A percentile compares a stretch with the other conserved stretches of the same genome.
These are phyloP conservation scores for Rhodomyrtus tomentosa DNA, from an alignment of 345 rosid species.

Conservation along the genomic window DNA sequence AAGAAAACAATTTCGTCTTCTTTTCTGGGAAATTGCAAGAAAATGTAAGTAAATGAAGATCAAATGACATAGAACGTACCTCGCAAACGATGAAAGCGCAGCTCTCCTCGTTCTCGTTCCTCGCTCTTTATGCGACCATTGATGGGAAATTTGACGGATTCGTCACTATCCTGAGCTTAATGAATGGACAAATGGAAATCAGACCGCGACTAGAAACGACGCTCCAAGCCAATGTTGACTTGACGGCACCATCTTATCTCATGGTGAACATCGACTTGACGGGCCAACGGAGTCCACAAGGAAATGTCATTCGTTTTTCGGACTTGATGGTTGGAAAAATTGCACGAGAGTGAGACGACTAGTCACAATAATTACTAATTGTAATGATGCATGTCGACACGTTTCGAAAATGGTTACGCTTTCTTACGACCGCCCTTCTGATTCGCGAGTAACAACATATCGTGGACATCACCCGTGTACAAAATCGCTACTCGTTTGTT, in stretches of 20 bases:
- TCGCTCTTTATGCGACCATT: neutral
- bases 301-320: neutral
- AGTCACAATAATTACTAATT: no score
- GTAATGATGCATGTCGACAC: no score
- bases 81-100: neutral
- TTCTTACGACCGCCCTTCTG: no score
- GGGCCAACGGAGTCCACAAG: neutral
- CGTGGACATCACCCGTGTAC: no score
- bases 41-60: neutral
- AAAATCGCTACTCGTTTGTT: no score
- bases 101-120: neutral
- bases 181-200: neutral
- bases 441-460: no score
- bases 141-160: neutral
- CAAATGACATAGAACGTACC: neutral
- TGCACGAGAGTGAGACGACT: neutral
- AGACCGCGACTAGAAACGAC: neutral
- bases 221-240: neutral
- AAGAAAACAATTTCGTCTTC: neutral
- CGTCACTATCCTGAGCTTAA: neutral
- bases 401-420: no score
- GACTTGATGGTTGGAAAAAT: neutral
- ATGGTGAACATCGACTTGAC: no score
- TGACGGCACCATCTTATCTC: no score
- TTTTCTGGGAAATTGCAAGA: neutral